Evolutionary conservation across 73 alveolate species (phyloP).

Genomic region (Paramecium biaurelia): DNA sequence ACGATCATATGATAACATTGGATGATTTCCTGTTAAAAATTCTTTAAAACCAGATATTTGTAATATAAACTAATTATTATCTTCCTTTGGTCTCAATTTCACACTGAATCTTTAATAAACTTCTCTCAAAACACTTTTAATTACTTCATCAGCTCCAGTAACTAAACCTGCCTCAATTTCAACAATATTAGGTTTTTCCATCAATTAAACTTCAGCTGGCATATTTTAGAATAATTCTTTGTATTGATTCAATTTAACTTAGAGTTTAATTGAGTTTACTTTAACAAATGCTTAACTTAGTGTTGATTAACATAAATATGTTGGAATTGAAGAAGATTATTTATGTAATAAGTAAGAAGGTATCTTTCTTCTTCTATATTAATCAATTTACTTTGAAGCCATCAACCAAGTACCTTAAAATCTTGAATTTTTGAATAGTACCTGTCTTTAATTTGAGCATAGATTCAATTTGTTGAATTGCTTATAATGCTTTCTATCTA

Average conservation of each 20-base stretch:
- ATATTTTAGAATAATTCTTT: background rate
- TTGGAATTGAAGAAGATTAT: constrained; percentile 60
- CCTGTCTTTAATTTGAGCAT: constrained; percentile 20
- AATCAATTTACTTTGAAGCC: constrained; percentile 51
- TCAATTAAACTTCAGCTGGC: background rate
- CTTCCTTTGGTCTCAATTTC: constrained; percentile 68
- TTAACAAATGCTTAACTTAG: constrained; percentile 82
- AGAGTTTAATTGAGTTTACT: constrained; percentile 68
- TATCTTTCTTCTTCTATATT: constrained; percentile 56
- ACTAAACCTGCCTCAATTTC: constrained; percentile 62
- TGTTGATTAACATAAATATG: constrained; percentile 55
- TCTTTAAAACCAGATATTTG: constrained; percentile 85
- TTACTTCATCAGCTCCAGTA: constrained; percentile 79
- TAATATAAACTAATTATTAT: constrained; percentile 69
- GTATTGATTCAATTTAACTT: constrained; percentile 71
- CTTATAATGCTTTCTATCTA: background rate
- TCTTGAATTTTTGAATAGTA: background rate
- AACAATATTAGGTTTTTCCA: constrained; percentile 38
- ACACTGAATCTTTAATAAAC: constrained; percentile 46
- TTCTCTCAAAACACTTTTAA: constrained; percentile 76
- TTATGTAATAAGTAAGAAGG: constrained; percentile 62
- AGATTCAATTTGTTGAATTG: background rate
- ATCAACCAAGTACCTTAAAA: constrained; percentile 40
- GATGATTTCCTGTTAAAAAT: constrained; percentile 84
- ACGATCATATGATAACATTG: constrained; percentile 83